Percentiles rank a stretch among this genome's conserved stretches.
Evolutionary conservation across 768 basidiomycete genomes (phyloP).

Genomic region (Gymnopilus dilepis): DNA sequence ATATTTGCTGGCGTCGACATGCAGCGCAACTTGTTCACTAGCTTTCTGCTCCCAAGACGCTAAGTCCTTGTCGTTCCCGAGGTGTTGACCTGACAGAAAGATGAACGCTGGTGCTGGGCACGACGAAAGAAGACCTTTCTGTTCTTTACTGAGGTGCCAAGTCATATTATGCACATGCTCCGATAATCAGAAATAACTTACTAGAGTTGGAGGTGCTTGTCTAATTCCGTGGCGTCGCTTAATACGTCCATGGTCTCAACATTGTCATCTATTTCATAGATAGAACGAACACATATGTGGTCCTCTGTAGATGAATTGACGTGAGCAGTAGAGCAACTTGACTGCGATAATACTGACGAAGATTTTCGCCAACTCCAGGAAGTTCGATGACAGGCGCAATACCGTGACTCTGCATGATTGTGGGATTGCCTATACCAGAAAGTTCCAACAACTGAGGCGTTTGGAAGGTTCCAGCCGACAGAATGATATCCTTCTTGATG

Average conservation of each 20-base stretch:
- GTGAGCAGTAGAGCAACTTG: no score
- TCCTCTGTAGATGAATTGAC: not conserved
- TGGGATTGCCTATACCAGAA: not conserved
- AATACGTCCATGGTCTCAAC: conserved; percentile 13
- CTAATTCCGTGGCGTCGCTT: not conserved
- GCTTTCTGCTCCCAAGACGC: not conserved
- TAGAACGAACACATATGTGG: not conserved
- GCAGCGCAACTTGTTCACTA: not conserved
- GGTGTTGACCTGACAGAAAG: conserved; percentile 1
- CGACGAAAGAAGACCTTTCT: conserved; percentile 7
- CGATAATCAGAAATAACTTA: conserved; percentile 2
- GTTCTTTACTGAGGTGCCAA: not conserved
- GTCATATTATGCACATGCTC: no score
- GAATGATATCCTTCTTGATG: conserved; percentile 4
- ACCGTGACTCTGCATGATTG: not conserved
- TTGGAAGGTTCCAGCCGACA: not conserved
- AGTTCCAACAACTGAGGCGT: conserved; percentile 5
- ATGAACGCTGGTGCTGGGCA: conserved; percentile 3
- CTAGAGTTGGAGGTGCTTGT: conserved; percentile 9
- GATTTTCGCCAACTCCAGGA: not conserved
- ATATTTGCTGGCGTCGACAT: not conserved
- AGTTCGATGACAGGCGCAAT: not conserved
- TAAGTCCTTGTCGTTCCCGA: not conserved
- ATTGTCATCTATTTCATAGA: conserved; percentile 1
- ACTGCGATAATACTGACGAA: not conserved